Conservation (phyloP, 805 yeast genomes). For the Kurtzmaniella fragi region DNA sequence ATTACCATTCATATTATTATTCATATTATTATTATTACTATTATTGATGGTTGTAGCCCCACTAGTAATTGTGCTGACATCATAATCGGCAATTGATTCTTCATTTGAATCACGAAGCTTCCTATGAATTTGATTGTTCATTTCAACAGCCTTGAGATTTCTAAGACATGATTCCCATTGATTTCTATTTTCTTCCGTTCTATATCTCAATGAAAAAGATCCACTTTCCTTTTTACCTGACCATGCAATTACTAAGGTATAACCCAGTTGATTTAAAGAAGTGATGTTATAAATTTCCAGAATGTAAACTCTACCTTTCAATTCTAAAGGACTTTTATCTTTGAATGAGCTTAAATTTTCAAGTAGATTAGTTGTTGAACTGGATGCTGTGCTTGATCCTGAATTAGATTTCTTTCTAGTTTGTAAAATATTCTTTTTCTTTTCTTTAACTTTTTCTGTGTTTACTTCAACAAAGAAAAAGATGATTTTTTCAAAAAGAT, state of each 20-base stretch:
- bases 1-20: not conserved
- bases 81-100: slow-evolving; percentile 7
- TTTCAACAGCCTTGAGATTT: slow-evolving; percentile 38
- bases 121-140: slow-evolving; percentile 34
- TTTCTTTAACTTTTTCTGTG: slow-evolving; percentile 21
- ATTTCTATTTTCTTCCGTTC: slow-evolving; percentile 74
- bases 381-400: slow-evolving; percentile 4
- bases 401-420: slow-evolving; percentile 46
- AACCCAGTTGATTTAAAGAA: slow-evolving; percentile 38
- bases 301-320: slow-evolving; percentile 79
- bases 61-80: no score
- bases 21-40: not conserved
- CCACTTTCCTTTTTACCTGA: slow-evolving; percentile 86
- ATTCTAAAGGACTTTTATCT: slow-evolving; percentile 38
- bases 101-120: slow-evolving; percentile 21
- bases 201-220: slow-evolving; percentile 73
- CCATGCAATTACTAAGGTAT: slow-evolving; percentile 67
- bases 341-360: slow-evolving; percentile 28
- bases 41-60: not conserved
- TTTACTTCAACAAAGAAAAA: slow-evolving; percentile 40
- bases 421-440: slow-evolving; percentile 37
- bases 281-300: slow-evolving; percentile 49
- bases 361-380: slow-evolving; percentile 30
- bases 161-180: slow-evolving; percentile 78
- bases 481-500: slow-evolving; percentile 68